Conservation (phyloP, 176 grass and related monocot species). For the Zea luxurians region DNA sequence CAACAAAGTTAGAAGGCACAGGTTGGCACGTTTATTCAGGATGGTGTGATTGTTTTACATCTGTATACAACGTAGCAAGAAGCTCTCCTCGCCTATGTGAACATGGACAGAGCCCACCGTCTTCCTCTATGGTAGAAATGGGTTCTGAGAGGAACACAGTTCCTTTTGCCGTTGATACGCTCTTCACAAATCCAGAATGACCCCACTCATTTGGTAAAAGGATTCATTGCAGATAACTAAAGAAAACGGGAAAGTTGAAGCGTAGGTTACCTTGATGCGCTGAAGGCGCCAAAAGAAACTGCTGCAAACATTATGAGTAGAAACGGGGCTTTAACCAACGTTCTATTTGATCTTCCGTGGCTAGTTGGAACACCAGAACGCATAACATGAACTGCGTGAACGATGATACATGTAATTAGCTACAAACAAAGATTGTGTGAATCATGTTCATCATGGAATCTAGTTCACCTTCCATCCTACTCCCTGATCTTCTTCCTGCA, state of each 20-base stretch:
- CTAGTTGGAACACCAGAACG: constrained; percentile 49
- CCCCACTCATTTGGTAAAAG: background rate
- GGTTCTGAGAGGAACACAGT: constrained; percentile 68
- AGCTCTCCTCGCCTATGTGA: constrained; percentile 19
- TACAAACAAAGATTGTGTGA: background rate
- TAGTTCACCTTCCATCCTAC: constrained; percentile 52
- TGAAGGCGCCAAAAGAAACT: constrained; percentile 64
- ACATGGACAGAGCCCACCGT: background rate
- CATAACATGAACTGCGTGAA: constrained; percentile 63
- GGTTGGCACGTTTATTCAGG: background rate
- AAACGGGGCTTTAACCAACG: constrained; percentile 68
- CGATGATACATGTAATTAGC: constrained; percentile 8
- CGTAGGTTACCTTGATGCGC: constrained; percentile 59
- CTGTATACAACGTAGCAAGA: constrained; percentile 35
- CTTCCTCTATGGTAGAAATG: constrained; percentile 60
- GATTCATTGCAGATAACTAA: background rate
- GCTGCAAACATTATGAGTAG: constrained; percentile 65
- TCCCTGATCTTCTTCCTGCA: constrained; percentile 50
- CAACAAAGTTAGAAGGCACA: background rate
- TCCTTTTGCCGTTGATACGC: constrained; percentile 69
- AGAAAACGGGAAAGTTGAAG: background rate
- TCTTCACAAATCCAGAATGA: constrained; percentile 18
- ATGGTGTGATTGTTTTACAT: constrained; percentile 23
- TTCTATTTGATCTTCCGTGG: constrained; percentile 47
- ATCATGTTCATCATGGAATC: background rate